Evolutionary conservation across 179 eudicot genomes (phyloP).

Genomic region (Drosera spatulata): DNA sequence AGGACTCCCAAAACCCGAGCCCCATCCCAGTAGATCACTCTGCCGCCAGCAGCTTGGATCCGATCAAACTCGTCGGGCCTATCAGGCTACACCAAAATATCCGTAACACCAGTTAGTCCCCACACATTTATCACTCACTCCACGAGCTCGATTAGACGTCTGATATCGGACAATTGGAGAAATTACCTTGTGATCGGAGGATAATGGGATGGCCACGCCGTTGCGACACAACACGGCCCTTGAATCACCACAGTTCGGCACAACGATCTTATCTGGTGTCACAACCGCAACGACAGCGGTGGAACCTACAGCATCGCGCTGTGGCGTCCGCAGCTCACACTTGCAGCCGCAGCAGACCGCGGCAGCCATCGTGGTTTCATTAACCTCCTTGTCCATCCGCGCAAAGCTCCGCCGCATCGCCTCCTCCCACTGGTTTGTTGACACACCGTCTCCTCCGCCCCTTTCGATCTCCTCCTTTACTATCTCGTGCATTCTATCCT

Average conservation of each 20-base stretch:
- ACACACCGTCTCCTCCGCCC: neutral
- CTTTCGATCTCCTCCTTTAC: conserved; percentile 45
- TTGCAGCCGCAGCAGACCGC: conserved; percentile 27
- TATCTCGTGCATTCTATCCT: conserved; percentile 58
- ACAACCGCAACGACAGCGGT: conserved; percentile 73
- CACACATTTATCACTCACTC: neutral
- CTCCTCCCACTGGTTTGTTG: conserved; percentile 24
- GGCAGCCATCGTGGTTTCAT: conserved; percentile 5
- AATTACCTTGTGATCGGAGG: conserved; percentile 67
- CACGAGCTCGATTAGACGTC: neutral
- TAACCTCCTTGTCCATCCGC: conserved; percentile 67
- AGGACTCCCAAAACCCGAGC: conserved; percentile 65
- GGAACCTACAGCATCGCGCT: conserved; percentile 77
- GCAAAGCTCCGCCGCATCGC: conserved; percentile 58
- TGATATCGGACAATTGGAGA: neutral
- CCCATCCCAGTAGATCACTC: conserved; percentile 83
- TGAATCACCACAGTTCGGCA: conserved; percentile 83
- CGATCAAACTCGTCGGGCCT: conserved; percentile 72
- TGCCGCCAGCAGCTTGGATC: conserved; percentile 63
- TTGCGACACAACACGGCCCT: conserved; percentile 74
- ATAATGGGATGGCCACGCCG: conserved; percentile 56
- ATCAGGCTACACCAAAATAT: conserved; percentile 52
- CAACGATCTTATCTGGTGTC: conserved; percentile 47
- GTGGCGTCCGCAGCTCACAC: conserved; percentile 63
- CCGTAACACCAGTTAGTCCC: neutral